phyloP scores from a whole-genome alignment of 2,329 filamentous ascomycete genomes.

The Nothopassalora personata region DNA sequence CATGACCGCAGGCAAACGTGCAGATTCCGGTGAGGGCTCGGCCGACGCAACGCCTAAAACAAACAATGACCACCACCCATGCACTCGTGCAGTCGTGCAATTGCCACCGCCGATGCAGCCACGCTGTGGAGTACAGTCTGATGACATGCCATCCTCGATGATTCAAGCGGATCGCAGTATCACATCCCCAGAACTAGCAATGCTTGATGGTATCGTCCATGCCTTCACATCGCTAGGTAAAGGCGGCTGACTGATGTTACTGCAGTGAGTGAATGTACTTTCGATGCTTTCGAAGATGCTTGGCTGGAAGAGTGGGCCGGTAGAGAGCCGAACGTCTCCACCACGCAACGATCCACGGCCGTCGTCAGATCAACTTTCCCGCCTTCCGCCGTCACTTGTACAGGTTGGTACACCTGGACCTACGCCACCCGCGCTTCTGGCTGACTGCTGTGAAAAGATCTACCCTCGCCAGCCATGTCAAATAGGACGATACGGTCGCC shows the following conservation, averaged over 20 bases:
- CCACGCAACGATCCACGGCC: not conserved
- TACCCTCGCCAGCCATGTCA: not conserved
- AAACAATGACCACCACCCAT: not conserved
- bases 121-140: not conserved
- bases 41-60: no score
- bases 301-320: conserved; percentile 1
- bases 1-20: not conserved
- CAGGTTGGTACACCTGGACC: not conserved
- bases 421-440: not conserved
- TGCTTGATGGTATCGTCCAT: conserved; percentile 1
- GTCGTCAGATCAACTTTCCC: not conserved
- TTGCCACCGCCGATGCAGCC: no score
- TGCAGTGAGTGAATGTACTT: conserved; percentile 1
- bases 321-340: not conserved
- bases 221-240: not conserved
- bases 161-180: not conserved
- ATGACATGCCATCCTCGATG: not conserved
- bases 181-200: not conserved
- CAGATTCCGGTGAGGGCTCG: not conserved
- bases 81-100: not conserved
- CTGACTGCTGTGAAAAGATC: not conserved
- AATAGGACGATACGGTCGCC: not conserved
- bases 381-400: not conserved
- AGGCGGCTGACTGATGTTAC: not conserved
- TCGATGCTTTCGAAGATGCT: not conserved